Evolutionary conservation across 2,329 filamentous ascomycete species (phyloP).

Genomic region (Setomelanomma holmii): DNA sequence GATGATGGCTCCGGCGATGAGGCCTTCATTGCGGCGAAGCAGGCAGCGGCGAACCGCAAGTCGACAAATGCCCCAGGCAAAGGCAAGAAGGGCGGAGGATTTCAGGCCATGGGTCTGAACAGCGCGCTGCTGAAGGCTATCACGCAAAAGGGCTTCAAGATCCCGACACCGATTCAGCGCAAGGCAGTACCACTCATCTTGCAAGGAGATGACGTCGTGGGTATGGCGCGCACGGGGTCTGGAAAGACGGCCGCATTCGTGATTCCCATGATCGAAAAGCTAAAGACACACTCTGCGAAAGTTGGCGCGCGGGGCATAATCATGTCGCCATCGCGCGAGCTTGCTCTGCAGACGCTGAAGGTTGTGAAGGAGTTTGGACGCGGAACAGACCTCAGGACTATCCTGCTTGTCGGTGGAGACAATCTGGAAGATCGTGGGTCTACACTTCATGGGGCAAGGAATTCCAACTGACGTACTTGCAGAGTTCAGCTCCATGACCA

Average conservation of each 20-base stretch:
- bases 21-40: conserved; percentile 87
- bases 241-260: conserved; percentile 99
- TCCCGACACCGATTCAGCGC: conserved; percentile 95
- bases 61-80: conserved; percentile 74
- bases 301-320: conserved; percentile 88
- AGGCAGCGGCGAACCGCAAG: conserved; percentile 88
- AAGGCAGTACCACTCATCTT: conserved; percentile 94
- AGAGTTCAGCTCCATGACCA: conserved; percentile 87
- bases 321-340: conserved; percentile 88
- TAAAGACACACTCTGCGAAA: conserved; percentile 85
- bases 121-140: conserved; percentile 87
- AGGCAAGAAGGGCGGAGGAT: conserved; percentile 94
- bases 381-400: conserved; percentile 89
- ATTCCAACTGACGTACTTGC: conserved; percentile 5
- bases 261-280: conserved; percentile 94
- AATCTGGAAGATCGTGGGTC: conserved; percentile 79
- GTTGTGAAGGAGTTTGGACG: conserved; percentile 93
- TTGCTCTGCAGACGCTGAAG: conserved; percentile 93
- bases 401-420: conserved; percentile 92
- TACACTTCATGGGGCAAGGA: too few relatives aligned
- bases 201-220: conserved; percentile 93
- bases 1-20: conserved; percentile 73
- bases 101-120: conserved; percentile 93
- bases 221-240: conserved; percentile 98
- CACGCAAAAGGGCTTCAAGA: conserved; percentile 89